Percentiles rank a stretch among this genome's conserved stretches.
Evolutionary conservation across 2,329 filamentous ascomycete genomes (phyloP).

Genomic region (Sporothrix dimorphospora): DNA sequence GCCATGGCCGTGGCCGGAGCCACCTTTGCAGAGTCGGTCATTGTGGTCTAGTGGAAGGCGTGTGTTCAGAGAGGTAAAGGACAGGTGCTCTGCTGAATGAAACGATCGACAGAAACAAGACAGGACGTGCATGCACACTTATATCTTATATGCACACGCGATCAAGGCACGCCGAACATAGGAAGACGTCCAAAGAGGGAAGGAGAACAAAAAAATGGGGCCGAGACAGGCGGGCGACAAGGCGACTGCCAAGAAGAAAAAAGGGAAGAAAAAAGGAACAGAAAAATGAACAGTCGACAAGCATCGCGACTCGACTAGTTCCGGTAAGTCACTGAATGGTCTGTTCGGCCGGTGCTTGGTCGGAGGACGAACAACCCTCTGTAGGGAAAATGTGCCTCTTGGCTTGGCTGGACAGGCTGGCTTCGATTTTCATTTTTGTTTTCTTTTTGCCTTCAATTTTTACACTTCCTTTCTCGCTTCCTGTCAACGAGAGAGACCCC

Average conservation of each 20-base stretch:
- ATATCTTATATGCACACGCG: background rate
- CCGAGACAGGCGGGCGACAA: background rate
- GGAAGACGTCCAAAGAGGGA: background rate
- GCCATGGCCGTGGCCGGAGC: background rate
- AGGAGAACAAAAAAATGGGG: background rate
- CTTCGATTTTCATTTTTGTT: background rate
- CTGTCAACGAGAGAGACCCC: background rate
- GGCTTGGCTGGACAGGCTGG: background rate
- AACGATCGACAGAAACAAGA: too few relatives aligned
- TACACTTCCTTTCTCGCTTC: background rate
- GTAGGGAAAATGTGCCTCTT: background rate
- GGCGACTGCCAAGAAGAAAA: background rate
- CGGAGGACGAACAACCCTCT: background rate
- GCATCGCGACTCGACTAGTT: background rate
- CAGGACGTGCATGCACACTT: too few relatives aligned
- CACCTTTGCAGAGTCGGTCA: constrained; percentile 4
- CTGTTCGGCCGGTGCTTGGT: too few relatives aligned
- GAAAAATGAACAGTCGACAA: background rate
- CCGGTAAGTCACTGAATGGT: background rate
- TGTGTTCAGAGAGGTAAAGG: background rate
- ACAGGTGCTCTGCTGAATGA: background rate
- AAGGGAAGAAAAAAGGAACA: background rate
- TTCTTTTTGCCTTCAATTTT: background rate
- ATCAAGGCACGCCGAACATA: background rate
- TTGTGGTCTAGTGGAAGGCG: background rate